Percentiles rank a stretch among this genome's conserved stretches.
These are phyloP conservation scores for Erodium chrysanthum DNA, from an alignment of 441 rosid species.

Conservation along the genomic window DNA sequence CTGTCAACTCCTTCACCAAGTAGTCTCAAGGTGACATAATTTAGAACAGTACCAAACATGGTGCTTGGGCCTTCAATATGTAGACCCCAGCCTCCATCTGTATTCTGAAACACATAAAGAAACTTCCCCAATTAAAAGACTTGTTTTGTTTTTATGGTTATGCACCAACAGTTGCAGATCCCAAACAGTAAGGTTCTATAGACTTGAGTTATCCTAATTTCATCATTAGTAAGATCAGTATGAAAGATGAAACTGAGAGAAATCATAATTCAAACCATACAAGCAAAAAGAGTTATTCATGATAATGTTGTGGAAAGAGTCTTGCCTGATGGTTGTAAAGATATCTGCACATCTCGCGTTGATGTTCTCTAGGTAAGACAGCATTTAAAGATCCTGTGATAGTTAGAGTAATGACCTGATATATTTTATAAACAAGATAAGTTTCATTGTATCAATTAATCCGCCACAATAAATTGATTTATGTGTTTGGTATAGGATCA, in stretches of 20 bases:
- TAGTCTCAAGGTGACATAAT: slow-evolving; percentile 61
- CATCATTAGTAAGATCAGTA: too few species aligned
- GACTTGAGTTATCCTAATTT: neutral
- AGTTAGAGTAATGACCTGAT: slow-evolving; percentile 62
- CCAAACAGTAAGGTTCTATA: slow-evolving; percentile 6
- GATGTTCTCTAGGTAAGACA: slow-evolving; percentile 62
- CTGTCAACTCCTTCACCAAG: slow-evolving; percentile 75
- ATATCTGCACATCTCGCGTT: slow-evolving; percentile 71
- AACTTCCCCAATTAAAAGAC: too few species aligned
- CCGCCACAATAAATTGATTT: too few species aligned
- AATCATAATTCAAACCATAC: too few species aligned
- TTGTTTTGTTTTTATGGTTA: too few species aligned
- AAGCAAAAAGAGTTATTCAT: too few species aligned
- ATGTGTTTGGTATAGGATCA: too few species aligned
- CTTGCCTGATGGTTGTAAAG: slow-evolving; percentile 84
- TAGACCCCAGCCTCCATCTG: slow-evolving; percentile 92
- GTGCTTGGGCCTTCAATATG: slow-evolving; percentile 84
- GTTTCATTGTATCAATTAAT: too few species aligned
- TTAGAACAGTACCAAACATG: slow-evolving; percentile 74
- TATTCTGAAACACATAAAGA: slow-evolving; percentile 43
- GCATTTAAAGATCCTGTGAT: slow-evolving; percentile 76
- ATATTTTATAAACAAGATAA: neutral
- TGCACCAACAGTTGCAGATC: too few species aligned
- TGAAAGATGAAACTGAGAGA: too few species aligned
- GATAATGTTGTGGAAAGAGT: too few species aligned